These are phyloP conservation scores for Pulveroboletus sp. DNA, from an alignment of 768 basidiomycete species.

Conservation along the genomic window DNA sequence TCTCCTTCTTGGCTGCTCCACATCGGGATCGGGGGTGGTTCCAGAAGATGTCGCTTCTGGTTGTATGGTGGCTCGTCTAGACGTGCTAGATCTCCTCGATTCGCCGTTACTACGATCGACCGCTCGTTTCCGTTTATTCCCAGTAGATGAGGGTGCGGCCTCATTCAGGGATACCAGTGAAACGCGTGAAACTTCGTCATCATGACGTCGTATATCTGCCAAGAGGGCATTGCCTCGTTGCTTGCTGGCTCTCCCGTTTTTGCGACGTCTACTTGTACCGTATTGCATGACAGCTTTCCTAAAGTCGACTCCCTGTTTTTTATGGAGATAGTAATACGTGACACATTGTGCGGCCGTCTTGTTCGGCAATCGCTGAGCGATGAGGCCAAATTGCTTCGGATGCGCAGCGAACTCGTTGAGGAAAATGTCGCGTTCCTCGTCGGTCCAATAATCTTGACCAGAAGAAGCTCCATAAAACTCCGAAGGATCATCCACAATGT, in stretches of 20 bases:
- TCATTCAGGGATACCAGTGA: conserved; percentile 23
- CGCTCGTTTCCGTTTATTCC: conserved; percentile 41
- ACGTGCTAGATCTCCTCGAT: conserved; percentile 31
- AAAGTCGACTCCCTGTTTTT: conserved; percentile 85
- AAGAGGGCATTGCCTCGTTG: conserved; percentile 81
- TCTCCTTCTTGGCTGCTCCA: conserved; percentile 48
- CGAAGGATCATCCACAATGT: conserved; percentile 69
- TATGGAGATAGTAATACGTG: conserved; percentile 92
- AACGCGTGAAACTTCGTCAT: conserved; percentile 42
- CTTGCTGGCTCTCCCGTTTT: conserved; percentile 58
- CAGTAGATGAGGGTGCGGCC: conserved; percentile 25
- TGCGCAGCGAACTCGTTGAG: conserved; percentile 76
- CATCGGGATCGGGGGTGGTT: conserved; percentile 67
- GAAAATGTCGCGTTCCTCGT: conserved; percentile 77
- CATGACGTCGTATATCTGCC: conserved; percentile 77
- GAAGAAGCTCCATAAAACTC: conserved; percentile 74
- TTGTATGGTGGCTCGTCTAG: conserved; percentile 42
- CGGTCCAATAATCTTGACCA: conserved; percentile 85
- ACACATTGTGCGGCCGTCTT: conserved; percentile 91
- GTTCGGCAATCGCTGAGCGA: conserved; percentile 74
- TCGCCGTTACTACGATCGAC: conserved; percentile 31
- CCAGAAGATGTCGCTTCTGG: conserved; percentile 45
- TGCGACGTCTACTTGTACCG: conserved; percentile 63
- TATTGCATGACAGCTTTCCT: conserved; percentile 67
- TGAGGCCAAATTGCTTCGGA: conserved; percentile 96